phyloP scores from a whole-genome alignment of 768 basidiomycete species.

The Gymnopilus dilepis region DNA sequence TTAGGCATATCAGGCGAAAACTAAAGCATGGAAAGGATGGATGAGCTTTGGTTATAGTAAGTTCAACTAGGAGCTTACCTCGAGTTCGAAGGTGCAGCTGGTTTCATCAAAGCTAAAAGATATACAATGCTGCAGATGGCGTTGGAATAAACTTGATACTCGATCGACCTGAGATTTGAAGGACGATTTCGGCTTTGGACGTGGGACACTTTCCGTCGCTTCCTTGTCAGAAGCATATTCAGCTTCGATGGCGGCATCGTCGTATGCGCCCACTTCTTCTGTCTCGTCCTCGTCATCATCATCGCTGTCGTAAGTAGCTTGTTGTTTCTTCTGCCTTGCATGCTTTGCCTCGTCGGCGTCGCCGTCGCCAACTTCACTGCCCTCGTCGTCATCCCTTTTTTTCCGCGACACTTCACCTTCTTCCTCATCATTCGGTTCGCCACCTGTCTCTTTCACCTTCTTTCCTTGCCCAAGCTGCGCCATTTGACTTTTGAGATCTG shows the following conservation, averaged over 20 bases:
- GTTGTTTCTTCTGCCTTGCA: constrained; percentile 71
- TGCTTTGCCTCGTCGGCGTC: constrained; percentile 84
- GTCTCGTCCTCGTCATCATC: constrained; percentile 58
- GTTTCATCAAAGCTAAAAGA: constrained; percentile 72
- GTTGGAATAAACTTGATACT: constrained; percentile 58
- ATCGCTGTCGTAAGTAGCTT: constrained; percentile 78
- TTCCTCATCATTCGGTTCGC: constrained; percentile 59
- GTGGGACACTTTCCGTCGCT: constrained; percentile 36
- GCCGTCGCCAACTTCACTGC: constrained; percentile 80
- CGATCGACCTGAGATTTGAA: constrained; percentile 47
- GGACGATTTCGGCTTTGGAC: constrained; percentile 33
- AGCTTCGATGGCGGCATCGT: constrained; percentile 68
- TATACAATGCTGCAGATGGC: constrained; percentile 66
- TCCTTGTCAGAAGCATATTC: constrained; percentile 59
- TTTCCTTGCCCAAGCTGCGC: constrained; percentile 86
- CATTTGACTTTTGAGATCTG: constrained; percentile 79
- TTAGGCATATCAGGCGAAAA: constrained; percentile 91
- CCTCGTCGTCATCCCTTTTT: constrained; percentile 61
- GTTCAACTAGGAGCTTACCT: constrained; percentile 57
- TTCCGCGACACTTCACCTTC: constrained; percentile 36
- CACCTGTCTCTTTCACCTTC: constrained; percentile 47
- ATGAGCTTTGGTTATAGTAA: constrained; percentile 7
- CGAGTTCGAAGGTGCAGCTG: constrained; percentile 79
- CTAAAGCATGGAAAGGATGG: too few relatives aligned
- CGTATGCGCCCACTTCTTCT: constrained; percentile 45